Evolutionary conservation across 768 basidiomycete species (phyloP).

Genomic region (Psilocybe subaeruginosa): DNA sequence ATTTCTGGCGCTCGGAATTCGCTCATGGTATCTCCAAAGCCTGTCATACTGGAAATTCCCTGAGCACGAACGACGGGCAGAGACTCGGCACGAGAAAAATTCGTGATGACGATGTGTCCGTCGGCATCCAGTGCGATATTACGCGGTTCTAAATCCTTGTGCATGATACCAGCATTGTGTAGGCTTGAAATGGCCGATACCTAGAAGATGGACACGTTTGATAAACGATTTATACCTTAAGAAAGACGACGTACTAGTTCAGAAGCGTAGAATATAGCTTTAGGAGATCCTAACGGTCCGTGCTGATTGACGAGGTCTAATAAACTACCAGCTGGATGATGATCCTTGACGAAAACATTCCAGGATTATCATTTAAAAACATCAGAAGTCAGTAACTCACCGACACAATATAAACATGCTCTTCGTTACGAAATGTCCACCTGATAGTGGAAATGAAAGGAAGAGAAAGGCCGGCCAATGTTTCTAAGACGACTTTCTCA

Average conservation of each 20-base stretch:
- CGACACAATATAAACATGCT: constrained; percentile 30
- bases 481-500: constrained; percentile 39
- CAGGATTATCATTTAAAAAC: background rate
- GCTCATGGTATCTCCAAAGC: constrained; percentile 16
- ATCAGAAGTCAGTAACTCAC: constrained; percentile 27
- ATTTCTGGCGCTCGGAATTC: constrained; percentile 55
- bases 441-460: constrained; percentile 42
- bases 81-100: constrained; percentile 42
- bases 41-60: constrained; percentile 2
- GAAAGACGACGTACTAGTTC: constrained; percentile 44
- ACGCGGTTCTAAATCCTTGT: constrained; percentile 47
- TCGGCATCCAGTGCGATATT: constrained; percentile 44
- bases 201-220: constrained; percentile 23
- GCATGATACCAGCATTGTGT: constrained; percentile 49
- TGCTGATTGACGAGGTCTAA: constrained; percentile 30
- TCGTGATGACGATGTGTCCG: constrained; percentile 50
- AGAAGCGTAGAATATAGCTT: constrained; percentile 45
- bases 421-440: constrained; percentile 44
- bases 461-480: constrained; percentile 32
- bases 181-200: constrained; percentile 44
- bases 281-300: constrained; percentile 36
- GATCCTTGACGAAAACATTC: constrained; percentile 18
- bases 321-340: constrained; percentile 23
- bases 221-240: background rate
- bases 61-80: background rate